phyloP scores from a whole-genome alignment of 768 basidiomycete genomes.

The Russula brevipes region DNA sequence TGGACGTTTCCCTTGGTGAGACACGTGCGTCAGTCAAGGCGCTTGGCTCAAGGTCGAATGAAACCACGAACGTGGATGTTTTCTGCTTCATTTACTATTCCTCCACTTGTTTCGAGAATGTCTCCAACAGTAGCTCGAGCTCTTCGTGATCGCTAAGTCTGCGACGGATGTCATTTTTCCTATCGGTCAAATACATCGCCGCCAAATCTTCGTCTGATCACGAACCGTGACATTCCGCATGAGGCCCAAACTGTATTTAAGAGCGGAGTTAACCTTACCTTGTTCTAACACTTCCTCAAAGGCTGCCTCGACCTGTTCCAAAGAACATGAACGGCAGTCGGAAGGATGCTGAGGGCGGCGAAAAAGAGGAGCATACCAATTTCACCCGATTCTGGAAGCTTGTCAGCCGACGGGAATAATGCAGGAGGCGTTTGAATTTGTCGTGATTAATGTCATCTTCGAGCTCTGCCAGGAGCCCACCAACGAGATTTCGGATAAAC shows the following conservation, averaged over 20 bases:
- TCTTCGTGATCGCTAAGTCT: conserved; percentile 82
- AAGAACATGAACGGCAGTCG: conserved; percentile 2
- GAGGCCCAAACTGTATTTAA: background rate
- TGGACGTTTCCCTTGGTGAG: conserved; percentile 74
- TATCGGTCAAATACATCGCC: conserved; percentile 93
- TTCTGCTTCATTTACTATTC: conserved; percentile 91
- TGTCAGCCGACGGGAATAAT: conserved; percentile 84
- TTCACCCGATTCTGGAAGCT: conserved; percentile 90
- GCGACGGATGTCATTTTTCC: conserved; percentile 58
- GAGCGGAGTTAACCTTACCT: conserved; percentile 41
- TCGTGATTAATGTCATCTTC: conserved; percentile 96
- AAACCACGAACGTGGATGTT: conserved; percentile 60
- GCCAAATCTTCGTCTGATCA: conserved; percentile 82
- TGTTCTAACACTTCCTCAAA: conserved; percentile 89
- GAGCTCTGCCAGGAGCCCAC: conserved; percentile 83
- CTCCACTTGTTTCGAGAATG: conserved; percentile 93
- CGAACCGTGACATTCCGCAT: background rate
- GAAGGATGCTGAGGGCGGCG: background rate
- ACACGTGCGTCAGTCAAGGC: background rate
- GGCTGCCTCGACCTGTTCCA: conserved; percentile 71
- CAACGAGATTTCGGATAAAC: conserved; percentile 86
- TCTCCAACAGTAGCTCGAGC: conserved; percentile 87
- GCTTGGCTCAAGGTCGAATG: background rate
- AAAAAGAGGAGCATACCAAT: conserved; percentile 44
- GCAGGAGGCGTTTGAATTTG: conserved; percentile 84